These are phyloP conservation scores for Cytospora piceicola DNA, from an alignment of 2,329 filamentous ascomycete species.

Conservation along the genomic window DNA sequence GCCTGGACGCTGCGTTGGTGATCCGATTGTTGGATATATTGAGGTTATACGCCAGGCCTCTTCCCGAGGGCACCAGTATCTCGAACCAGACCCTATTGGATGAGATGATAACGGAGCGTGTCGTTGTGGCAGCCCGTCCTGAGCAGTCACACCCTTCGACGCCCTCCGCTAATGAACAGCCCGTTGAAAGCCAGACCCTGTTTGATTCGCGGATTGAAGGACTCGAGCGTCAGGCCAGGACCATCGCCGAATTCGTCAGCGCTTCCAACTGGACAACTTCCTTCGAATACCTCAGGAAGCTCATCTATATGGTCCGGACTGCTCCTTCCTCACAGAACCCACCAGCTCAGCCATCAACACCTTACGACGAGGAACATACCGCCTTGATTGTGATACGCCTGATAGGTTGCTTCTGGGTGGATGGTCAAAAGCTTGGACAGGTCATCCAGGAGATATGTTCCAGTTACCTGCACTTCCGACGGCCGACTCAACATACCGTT, in stretches of 20 bases:
- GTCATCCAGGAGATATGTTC: conserved; percentile 69
- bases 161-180: conserved; percentile 39
- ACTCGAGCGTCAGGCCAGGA: conserved; percentile 59
- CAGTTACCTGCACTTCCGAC: conserved; percentile 68
- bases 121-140: conserved; percentile 40
- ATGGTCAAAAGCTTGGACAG: conserved; percentile 62
- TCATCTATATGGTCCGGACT: conserved; percentile 56
- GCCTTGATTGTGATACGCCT: conserved; percentile 61
- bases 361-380: conserved; percentile 55
- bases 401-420: conserved; percentile 67
- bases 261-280: conserved; percentile 65
- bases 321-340: conserved; percentile 45
- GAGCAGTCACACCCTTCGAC: conserved; percentile 36
- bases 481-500: conserved; percentile 65
- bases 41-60: conserved; percentile 60
- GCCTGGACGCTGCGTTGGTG: conserved; percentile 56
- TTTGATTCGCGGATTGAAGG: conserved; percentile 46
- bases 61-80: conserved; percentile 60
- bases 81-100: conserved; percentile 62
- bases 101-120: conserved; percentile 47
- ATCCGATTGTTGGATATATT: conserved; percentile 59
- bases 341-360: conserved; percentile 42
- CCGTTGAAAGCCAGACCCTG: conserved; percentile 40
- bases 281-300: conserved; percentile 61
- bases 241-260: conserved; percentile 65